A percentile compares a stretch with the other conserved stretches of the same genome.
These are phyloP conservation scores for Globisporangium recalcitrans DNA, from an alignment of 352 stramenopile species.

Conservation along the genomic window DNA sequence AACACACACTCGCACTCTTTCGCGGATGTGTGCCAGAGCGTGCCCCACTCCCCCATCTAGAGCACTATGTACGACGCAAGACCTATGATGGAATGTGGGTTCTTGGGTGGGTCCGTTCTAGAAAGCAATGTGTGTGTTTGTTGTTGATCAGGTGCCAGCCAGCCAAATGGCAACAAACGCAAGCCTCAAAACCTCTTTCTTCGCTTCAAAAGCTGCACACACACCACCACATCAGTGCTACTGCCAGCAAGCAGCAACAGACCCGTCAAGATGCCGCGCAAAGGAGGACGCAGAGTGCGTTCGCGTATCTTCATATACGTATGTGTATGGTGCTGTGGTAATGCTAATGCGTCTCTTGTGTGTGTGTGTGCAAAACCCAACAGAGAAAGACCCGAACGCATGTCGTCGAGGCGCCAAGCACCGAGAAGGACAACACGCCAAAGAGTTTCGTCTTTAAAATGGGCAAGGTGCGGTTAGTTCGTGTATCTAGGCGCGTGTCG, in stretches of 20 bases:
- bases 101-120: not conserved
- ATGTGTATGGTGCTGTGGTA: slow-evolving; percentile 3
- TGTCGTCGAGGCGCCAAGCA: slow-evolving; percentile 49
- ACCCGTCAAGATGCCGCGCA: slow-evolving; percentile 58
- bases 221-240: not conserved
- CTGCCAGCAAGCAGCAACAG: slow-evolving; percentile 1
- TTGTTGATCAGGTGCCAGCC: slow-evolving; percentile 6
- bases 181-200: not conserved
- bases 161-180: too few species aligned
- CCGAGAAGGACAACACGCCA: slow-evolving; percentile 82
- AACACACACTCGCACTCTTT: not conserved
- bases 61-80: not conserved
- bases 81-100: not conserved
- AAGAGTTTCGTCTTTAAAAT: slow-evolving; percentile 92
- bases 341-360: not conserved
- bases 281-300: slow-evolving; percentile 84
- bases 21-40: not conserved
- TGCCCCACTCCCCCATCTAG: not conserved
- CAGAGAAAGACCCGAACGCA: slow-evolving; percentile 85
- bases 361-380: not conserved
- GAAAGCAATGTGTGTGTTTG: not conserved
- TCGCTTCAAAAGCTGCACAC: not conserved
- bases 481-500: too few species aligned
- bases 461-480: too few species aligned
- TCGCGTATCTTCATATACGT: not conserved